phyloP scores from a whole-genome alignment of 306 rosid genomes.

The Ammopiptanthus mongolicus region DNA sequence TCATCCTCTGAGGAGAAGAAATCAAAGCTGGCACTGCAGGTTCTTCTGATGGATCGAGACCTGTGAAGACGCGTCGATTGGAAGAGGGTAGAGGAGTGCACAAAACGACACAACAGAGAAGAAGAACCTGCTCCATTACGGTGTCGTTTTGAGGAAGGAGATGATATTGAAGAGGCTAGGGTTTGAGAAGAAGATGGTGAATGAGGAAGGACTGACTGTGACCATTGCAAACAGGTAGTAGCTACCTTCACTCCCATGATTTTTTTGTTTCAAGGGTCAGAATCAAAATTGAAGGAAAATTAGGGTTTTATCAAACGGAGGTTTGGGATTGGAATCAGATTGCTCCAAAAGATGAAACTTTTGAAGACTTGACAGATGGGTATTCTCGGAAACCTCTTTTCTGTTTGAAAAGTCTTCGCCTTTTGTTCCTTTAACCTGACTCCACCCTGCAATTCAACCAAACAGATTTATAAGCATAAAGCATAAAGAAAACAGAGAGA shows the following conservation, averaged over 20 bases:
- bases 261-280: background rate
- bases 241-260: slow-evolving; percentile 57
- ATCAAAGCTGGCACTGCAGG: slow-evolving; percentile 58
- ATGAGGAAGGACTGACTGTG: slow-evolving; percentile 54
- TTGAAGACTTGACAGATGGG: background rate
- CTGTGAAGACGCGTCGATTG: slow-evolving; percentile 28
- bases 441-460: slow-evolving; percentile 20
- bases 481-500: background rate
- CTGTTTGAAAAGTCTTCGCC: background rate
- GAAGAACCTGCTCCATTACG: background rate
- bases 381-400: background rate
- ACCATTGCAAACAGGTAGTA: slow-evolving; percentile 55
- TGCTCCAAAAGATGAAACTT: background rate
- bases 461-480: background rate
- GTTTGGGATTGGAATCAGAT: background rate
- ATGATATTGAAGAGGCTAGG: slow-evolving; percentile 46
- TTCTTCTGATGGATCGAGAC: slow-evolving; percentile 37
- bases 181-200: slow-evolving; percentile 60
- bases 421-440: slow-evolving; percentile 14
- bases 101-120: slow-evolving; percentile 32
- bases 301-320: no score
- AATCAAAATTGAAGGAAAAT: background rate
- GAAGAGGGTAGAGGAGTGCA: slow-evolving; percentile 37
- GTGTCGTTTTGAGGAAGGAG: slow-evolving; percentile 43
- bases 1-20: slow-evolving; percentile 82